phyloP scores from a whole-genome alignment of 139 green algal genomes.

The Pseudopediastrum boryanum region DNA sequence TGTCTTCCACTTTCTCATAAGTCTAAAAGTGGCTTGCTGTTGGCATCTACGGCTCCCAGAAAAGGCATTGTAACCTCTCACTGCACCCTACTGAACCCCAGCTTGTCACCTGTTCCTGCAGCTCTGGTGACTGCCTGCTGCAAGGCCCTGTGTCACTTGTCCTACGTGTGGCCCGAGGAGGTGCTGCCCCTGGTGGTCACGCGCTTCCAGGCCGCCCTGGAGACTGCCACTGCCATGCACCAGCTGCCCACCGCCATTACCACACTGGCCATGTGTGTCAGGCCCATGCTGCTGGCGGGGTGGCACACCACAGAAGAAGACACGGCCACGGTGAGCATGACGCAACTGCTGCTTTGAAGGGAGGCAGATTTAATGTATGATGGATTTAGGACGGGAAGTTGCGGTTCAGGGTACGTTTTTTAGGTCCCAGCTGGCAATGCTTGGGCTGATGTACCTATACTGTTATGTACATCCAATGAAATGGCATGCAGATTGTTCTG shows the following conservation, averaged over 20 bases:
- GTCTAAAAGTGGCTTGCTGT: too few relatives aligned
- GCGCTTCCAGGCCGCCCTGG: conserved; percentile 73
- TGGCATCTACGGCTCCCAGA: too few relatives aligned
- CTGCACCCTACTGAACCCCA: too few relatives aligned
- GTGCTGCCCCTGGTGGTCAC: conserved; percentile 81
- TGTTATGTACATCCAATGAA: neutral
- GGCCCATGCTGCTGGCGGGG: conserved; percentile 81
- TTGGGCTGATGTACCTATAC: too few relatives aligned
- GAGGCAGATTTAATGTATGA: too few relatives aligned
- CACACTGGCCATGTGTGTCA: conserved; percentile 72
- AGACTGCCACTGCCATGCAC: conserved; percentile 76
- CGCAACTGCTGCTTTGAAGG: too few relatives aligned
- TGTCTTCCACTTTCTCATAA: too few relatives aligned
- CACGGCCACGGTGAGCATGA: conserved; percentile 38
- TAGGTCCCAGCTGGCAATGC: too few relatives aligned
- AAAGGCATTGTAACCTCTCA: too few relatives aligned
- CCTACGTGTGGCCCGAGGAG: conserved; percentile 67
- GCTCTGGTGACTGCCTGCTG: conserved; percentile 45
- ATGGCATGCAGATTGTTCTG: too few relatives aligned
- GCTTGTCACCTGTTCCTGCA: neutral
- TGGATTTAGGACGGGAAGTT: too few relatives aligned
- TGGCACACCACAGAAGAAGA: conserved; percentile 42
- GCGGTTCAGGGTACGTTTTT: too few relatives aligned
- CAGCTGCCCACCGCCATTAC: conserved; percentile 63
- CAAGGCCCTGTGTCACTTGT: conserved; percentile 58